These are phyloP conservation scores for Santalum album DNA, from an alignment of 164 flowering plant genomes.

Conservation along the genomic window DNA sequence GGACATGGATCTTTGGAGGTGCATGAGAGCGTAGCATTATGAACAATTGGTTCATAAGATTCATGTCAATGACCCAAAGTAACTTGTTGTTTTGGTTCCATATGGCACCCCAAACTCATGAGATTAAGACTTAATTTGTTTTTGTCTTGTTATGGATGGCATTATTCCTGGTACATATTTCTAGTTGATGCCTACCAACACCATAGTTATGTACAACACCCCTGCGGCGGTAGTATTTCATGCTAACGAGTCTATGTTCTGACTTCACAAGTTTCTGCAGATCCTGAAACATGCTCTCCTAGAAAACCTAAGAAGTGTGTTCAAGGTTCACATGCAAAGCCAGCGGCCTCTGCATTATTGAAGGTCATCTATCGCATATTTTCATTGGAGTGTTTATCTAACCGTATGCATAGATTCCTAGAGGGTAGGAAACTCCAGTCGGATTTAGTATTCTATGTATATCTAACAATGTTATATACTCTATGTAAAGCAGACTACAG, in stretches of 20 bases:
- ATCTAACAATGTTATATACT: not conserved
- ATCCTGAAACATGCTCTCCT: slow-evolving; percentile 23
- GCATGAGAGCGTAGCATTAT: too few species aligned
- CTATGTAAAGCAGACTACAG: slow-evolving; percentile 25
- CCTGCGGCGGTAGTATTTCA: too few species aligned
- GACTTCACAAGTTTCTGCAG: slow-evolving; percentile 27
- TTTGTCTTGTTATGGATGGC: too few species aligned
- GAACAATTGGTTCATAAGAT: too few species aligned
- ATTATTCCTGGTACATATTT: too few species aligned
- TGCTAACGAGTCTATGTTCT: slow-evolving; percentile 1
- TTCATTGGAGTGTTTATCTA: not conserved
- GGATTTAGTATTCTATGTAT: not conserved
- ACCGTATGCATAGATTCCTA: not conserved
- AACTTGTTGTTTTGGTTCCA: too few species aligned
- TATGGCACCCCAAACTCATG: too few species aligned
- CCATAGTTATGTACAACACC: too few species aligned
- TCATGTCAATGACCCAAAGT: too few species aligned
- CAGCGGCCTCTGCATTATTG: slow-evolving; percentile 21
- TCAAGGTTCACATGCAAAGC: slow-evolving; percentile 21
- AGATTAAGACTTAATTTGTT: too few species aligned
- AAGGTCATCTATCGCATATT: slow-evolving; percentile 28
- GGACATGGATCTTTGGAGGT: too few species aligned
- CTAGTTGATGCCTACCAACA: too few species aligned
- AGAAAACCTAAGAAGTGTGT: slow-evolving; percentile 30
- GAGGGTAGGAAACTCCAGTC: not conserved